Evolutionary conservation across 73 alveolate genomes (phyloP).

Genomic region (Symbiodinium natans): DNA sequence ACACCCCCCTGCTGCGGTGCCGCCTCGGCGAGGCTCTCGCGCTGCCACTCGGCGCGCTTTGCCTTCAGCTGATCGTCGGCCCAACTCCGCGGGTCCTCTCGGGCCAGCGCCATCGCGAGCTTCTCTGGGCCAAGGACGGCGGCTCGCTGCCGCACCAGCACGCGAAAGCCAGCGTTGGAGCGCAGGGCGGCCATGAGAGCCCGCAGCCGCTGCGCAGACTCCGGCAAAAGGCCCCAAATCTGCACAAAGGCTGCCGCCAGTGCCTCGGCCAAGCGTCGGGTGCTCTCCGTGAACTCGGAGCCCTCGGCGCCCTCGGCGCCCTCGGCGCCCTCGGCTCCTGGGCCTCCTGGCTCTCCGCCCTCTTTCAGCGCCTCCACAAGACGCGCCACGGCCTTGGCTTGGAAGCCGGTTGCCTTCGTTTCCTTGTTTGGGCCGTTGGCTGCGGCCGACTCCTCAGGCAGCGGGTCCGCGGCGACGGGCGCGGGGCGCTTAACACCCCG

Average conservation of each 20-base stretch:
- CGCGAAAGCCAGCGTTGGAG: constrained; percentile 4
- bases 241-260: constrained; percentile 13
- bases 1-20: background rate
- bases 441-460: too few species aligned
- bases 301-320: background rate
- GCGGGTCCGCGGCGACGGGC: too few species aligned
- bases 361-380: too few species aligned
- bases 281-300: background rate
- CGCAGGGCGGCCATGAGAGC: background rate
- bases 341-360: too few species aligned
- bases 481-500: background rate
- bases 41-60: constrained; percentile 14
- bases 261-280: background rate
- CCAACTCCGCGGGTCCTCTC: constrained; percentile 7
- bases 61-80: constrained; percentile 13
- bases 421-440: too few species aligned
- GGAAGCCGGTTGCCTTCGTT: too few species aligned
- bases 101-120: background rate
- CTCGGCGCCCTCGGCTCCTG: too few species aligned
- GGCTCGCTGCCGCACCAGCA: background rate
- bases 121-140: background rate
- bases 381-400: too few species aligned
- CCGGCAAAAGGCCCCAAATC: background rate
- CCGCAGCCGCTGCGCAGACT: constrained; percentile 1
- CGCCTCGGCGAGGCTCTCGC: background rate